Evolutionary conservation across 108 stramenopile genomes (phyloP).

Genomic region (Parietichytrium sp.): DNA sequence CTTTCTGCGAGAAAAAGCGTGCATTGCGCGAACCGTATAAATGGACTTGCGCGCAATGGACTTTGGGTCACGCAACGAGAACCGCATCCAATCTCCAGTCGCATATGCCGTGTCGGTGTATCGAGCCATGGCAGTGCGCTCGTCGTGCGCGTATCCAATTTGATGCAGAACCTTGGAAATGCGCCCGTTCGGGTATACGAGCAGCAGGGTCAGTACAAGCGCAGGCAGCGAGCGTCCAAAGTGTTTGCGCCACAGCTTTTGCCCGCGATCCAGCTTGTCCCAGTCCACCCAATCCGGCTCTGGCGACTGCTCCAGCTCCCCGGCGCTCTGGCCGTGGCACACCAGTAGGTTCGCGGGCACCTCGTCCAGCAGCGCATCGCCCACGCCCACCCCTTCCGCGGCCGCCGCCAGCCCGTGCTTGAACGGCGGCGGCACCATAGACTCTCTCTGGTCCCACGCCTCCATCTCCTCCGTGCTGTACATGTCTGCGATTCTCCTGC

Average conservation of each 20-base stretch:
- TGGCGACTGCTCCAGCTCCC: not conserved
- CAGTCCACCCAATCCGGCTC: slow-evolving; percentile 34
- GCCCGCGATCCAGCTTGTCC: not conserved
- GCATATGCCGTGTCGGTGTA: not conserved
- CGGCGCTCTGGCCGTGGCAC: not conserved
- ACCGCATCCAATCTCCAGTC: not conserved
- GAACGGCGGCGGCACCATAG: slow-evolving; percentile 14
- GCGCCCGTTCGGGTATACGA: not conserved
- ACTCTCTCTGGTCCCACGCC: not conserved
- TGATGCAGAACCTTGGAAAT: not conserved
- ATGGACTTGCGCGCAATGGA: slow-evolving; percentile 22
- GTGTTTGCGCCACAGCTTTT: not conserved
- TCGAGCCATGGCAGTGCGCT: slow-evolving; percentile 7
- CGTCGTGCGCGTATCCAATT: slow-evolving; percentile 7
- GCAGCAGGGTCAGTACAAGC: slow-evolving; percentile 14
- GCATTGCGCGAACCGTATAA: slow-evolving; percentile 13
- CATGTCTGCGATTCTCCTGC: no score
- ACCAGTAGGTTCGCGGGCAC: not conserved
- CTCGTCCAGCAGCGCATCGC: not conserved
- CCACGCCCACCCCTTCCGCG: not conserved
- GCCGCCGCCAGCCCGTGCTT: not conserved
- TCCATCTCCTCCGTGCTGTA: not conserved
- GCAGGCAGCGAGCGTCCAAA: not conserved
- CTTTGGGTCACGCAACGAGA: slow-evolving; percentile 7
- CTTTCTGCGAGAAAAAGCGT: not conserved